These are phyloP conservation scores for Echinosophora koreensis DNA, from an alignment of 306 rosid species.

Conservation along the genomic window DNA sequence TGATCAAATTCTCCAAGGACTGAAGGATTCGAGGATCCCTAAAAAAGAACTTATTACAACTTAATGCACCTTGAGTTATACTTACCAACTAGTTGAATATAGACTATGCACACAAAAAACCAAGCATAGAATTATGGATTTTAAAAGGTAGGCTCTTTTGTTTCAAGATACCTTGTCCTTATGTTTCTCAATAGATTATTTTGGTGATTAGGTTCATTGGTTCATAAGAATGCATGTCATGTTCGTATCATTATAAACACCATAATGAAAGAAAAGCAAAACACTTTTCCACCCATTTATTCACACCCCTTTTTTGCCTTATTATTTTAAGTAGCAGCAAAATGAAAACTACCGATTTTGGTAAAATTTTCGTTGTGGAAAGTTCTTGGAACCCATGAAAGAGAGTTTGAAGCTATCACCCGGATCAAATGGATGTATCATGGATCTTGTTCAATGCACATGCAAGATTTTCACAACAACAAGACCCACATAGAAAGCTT, in stretches of 20 bases:
- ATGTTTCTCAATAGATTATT: constrained; percentile 17
- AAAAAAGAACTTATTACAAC: background rate
- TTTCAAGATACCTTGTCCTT: constrained; percentile 23
- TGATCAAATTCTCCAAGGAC: background rate
- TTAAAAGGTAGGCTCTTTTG: constrained; percentile 7
- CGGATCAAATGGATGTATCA: constrained; percentile 43
- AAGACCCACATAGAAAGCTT: constrained; percentile 52
- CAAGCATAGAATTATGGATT: constrained; percentile 7
- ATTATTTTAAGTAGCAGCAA: background rate
- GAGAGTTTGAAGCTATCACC: constrained; percentile 37
- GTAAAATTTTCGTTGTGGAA: constrained; percentile 15
- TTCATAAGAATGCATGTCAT: constrained; percentile 31
- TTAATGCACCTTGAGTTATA: constrained; percentile 1
- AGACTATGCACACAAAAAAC: background rate
- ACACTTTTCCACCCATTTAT: constrained; percentile 13
- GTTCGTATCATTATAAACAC: constrained; percentile 30
- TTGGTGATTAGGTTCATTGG: constrained; percentile 42
- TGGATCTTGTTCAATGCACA: constrained; percentile 48
- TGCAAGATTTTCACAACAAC: constrained; percentile 47
- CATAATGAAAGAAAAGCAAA: constrained; percentile 41
- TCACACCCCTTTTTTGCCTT: constrained; percentile 27
- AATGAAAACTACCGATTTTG: background rate
- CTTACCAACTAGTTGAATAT: background rate
- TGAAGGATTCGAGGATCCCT: background rate
- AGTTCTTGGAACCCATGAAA: background rate